phyloP scores from a whole-genome alignment of 441 rosid species.

The Eruca vesicaria region DNA sequence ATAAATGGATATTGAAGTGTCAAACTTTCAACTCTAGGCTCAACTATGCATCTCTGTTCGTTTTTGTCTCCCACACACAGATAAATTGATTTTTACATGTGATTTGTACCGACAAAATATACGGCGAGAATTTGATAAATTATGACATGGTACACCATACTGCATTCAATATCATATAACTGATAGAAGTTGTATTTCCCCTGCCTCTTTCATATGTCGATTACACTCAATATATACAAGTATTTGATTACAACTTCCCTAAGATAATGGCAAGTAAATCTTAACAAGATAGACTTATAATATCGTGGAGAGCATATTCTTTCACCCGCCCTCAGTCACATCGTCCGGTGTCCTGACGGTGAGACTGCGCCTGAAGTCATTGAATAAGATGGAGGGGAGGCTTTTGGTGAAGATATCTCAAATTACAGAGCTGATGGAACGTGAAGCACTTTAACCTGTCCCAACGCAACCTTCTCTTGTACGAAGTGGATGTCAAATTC shows the following conservation, averaged over 20 bases:
- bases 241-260: too few species aligned
- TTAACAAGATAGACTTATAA: too few species aligned
- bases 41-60: neutral
- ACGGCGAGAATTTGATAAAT: neutral
- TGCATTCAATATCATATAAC: neutral
- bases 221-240: too few species aligned
- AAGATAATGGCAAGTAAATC: too few species aligned
- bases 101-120: neutral
- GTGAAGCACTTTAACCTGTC: neutral
- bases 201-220: too few species aligned
- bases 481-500: neutral
- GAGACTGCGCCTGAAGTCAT: neutral
- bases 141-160: neutral
- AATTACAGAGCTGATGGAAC: neutral
- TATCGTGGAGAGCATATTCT: too few species aligned
- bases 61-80: neutral
- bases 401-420: neutral
- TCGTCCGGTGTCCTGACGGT: neutral
- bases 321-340: neutral
- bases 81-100: neutral
- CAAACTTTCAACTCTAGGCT: neutral
- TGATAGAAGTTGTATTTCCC: too few species aligned
- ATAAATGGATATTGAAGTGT: neutral
- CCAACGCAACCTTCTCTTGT: neutral
- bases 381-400: neutral